Base-by-base conservation (phyloP, 495 filamentous ascomycete genomes). In the Rhypophila decipiens region DNA sequence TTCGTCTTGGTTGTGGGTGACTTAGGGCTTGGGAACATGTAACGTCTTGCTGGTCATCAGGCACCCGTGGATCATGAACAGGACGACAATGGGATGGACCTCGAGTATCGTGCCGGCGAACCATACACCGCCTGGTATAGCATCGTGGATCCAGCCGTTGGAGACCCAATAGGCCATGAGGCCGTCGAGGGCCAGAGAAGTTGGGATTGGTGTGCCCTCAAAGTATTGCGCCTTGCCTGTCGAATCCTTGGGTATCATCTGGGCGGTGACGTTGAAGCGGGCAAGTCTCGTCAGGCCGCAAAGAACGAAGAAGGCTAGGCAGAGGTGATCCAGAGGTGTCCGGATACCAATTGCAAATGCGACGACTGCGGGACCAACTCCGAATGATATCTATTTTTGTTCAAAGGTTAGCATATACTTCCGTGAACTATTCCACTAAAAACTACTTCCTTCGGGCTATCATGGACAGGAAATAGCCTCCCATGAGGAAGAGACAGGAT, bases 341-440 rank as follows among this genome's bases (percentile, higher is more conserved):
- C 89, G 88, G 45, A 96, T 69, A 52, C 93, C 93, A 58, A 98
- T 77, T 35, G 88, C 82, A 68, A 98, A 96, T 22, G 90, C 93
- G 37, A 81, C 81, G 12, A 79, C 75, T 35, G 93, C 94, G 17
- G 94, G 94, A 39, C 90, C 77, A 46, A 96, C 81, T 56, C 93
- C 94, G 66, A 98, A 98, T 45, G 94, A 96, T 56, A 98, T 85
- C 91, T 97, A 7, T n/a, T n/a, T n/a, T n/a, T n/a, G n/a, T n/a
- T n/a, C n/a, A n/a, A 5, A 9, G 10, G 33, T 33, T 27, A 39
- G 41, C 19, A 4, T 15, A 7, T 5, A n/a, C n/a, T n/a, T n/a
- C n/a, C n/a, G n/a, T n/a, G n/a, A n/a, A n/a, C n/a, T n/a, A n/a
- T n/a, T n/a, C n/a, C n/a, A n/a, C n/a, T n/a, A n/a, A n/a, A n/a